Evolutionary conservation across 441 rosid species (phyloP).

Genomic region (Pelargonium australe): DNA sequence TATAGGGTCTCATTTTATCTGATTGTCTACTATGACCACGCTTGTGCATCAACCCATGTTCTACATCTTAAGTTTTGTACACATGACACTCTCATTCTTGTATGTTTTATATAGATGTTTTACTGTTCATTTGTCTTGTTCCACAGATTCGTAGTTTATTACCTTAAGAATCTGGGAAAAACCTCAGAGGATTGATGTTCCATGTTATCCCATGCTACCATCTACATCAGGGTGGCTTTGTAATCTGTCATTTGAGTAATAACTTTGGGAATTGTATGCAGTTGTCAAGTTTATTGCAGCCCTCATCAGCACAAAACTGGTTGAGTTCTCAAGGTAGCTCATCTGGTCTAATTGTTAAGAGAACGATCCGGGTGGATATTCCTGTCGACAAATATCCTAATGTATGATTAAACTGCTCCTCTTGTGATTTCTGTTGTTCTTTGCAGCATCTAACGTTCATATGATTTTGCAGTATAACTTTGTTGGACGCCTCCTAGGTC

Average conservation of each 20-base stretch:
- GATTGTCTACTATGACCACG: neutral
- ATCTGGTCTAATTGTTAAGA: constrained; percentile 80
- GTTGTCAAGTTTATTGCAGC: constrained; percentile 57
- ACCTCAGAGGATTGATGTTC: constrained; percentile 7
- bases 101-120: constrained; percentile 1
- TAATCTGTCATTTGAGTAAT: constrained; percentile 17
- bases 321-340: constrained; percentile 69
- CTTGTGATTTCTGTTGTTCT: neutral
- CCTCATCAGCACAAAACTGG: constrained; percentile 74
- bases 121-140: neutral
- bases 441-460: constrained; percentile 20
- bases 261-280: constrained; percentile 39
- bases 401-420: constrained; percentile 39
- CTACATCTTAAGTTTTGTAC: neutral
- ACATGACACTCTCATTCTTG: neutral
- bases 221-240: constrained; percentile 2
- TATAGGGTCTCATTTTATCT: neutral
- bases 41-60: constrained; percentile 5
- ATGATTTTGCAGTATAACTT: constrained; percentile 69
- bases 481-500: constrained; percentile 98
- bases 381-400: constrained; percentile 77
- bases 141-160: neutral
- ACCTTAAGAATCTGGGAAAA: constrained; percentile 10
- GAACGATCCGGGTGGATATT: constrained; percentile 89
- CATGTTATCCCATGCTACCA: constrained; percentile 6